Conservation (phyloP, 352 stramenopile species). For the Aphanomyces invadans region DNA sequence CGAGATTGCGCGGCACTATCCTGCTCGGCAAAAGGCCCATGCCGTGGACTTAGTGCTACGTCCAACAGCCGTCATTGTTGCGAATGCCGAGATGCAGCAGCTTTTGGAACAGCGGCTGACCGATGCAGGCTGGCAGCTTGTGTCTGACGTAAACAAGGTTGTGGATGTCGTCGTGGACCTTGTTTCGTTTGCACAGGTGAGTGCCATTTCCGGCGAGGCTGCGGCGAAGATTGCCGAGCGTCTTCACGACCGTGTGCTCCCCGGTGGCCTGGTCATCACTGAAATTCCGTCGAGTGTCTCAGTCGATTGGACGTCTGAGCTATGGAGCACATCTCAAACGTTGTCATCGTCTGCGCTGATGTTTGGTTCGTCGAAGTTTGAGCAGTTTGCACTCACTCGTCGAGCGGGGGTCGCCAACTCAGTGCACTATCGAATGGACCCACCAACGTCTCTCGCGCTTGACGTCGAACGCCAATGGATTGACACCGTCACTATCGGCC, state of each 20-base stretch:
- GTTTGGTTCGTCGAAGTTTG: background rate
- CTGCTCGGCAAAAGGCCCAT: slow-evolving; percentile 1
- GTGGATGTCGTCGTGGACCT: slow-evolving; percentile 10
- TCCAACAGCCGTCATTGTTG: background rate
- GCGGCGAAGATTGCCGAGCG: background rate
- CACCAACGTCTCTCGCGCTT: background rate
- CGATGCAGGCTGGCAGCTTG: slow-evolving; percentile 2
- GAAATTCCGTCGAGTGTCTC: background rate
- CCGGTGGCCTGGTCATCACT: slow-evolving; percentile 9
- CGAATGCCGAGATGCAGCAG: background rate
- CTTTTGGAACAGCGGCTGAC: background rate
- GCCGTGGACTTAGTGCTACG: background rate
- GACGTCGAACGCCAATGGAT: slow-evolving; percentile 18
- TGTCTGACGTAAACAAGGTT: background rate
- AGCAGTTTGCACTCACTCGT: background rate
- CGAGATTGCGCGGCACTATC: background rate
- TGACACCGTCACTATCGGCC: slow-evolving; percentile 8
- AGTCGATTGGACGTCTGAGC: slow-evolving; percentile 5
- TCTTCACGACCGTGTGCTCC: slow-evolving; percentile 3
- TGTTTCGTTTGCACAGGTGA: background rate
- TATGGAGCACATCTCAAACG: background rate
- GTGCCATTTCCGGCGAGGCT: background rate
- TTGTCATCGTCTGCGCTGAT: background rate
- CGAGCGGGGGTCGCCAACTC: background rate
- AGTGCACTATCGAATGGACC: slow-evolving; percentile 9